Base-by-base conservation (phyloP, 805 yeast genomes). In the Candida alai region DNA sequence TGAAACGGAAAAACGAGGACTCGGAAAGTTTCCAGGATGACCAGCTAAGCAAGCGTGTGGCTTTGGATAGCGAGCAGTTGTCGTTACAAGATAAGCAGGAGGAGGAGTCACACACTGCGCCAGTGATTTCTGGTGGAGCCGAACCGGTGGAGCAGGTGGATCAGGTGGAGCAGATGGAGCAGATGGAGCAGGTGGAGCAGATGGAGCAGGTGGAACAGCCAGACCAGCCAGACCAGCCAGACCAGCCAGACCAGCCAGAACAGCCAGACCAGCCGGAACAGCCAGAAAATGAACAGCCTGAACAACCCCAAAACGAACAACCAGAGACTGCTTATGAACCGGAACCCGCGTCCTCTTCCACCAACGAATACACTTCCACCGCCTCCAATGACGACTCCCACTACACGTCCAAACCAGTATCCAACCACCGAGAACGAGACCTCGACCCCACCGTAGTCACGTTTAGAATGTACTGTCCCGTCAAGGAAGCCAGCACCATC, bases 1-100 rank as follows among this genome's bases (percentile, higher is more conserved):
- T 77, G 52, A 82, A 82, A 54, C 68, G 89, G 36, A 82, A 80
- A 62, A 80, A 77, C 60, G 88, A 81, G 42, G 86, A 80, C 38
- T 44, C 41, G 24, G 68, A 62, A 31, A 43, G 54, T 10, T 15
- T 21, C 10, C 16, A 17, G 27, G 27, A 19, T 24, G 76, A 69
- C 39, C 76, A 73, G 35, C 65, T 72, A 19, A 77, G 66, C 34
- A 82, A 82, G 48, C 62, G 90, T 33, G 83, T 80, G 11, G 89
- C 89, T 2, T 66, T 81, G 44, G 85, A 80, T 43, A 74, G 78
- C 36, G 85, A 75, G 36, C 73, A 69, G 29, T 55, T 72, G 27
- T 76, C 67, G 19, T 58, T 50, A 31, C 51, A 53, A 14, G 76
- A 70, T 19, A 57, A 58, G 19, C 58, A 62, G 33, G 65, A 67